phyloP scores from a whole-genome alignment of 2,329 filamentous ascomycete species.

The Pleurostoma richardsiae region DNA sequence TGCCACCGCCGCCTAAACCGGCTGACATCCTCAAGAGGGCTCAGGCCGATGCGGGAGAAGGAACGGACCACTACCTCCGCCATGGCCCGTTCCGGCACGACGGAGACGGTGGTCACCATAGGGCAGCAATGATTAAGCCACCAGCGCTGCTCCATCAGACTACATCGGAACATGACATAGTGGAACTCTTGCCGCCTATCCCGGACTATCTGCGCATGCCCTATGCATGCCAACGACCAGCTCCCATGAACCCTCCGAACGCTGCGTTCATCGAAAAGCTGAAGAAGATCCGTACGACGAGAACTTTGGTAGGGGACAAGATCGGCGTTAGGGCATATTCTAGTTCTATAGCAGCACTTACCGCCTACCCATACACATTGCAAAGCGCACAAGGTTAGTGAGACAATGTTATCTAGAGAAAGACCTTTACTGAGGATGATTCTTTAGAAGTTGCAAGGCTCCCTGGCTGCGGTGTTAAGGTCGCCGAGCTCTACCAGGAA shows the following conservation, averaged over 20 bases:
- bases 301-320: constrained; percentile 67
- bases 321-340: constrained; percentile 84
- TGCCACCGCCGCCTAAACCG: constrained; percentile 8
- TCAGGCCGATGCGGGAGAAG: constrained; percentile 11
- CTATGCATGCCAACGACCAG: constrained; percentile 79
- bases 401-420: constrained; percentile 4
- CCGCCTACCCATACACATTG: constrained; percentile 66
- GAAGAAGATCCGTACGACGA: constrained; percentile 65
- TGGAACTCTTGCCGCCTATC: constrained; percentile 51
- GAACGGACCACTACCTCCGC: neutral
- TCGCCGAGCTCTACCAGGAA: constrained; percentile 72
- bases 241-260: constrained; percentile 67
- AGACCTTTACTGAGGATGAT: neutral
- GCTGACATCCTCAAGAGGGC: constrained; percentile 24
- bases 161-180: constrained; percentile 71
- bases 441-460: constrained; percentile 47
- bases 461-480: constrained; percentile 78
- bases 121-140: constrained; percentile 2
- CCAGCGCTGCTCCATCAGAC: constrained; percentile 57
- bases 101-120: constrained; percentile 8
- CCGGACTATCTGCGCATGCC: constrained; percentile 61
- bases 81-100: constrained; percentile 5
- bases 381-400: constrained; percentile 33
- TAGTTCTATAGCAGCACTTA: constrained; percentile 75
- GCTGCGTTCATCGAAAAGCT: constrained; percentile 69